A percentile compares a stretch with the other conserved stretches of the same genome.
These are phyloP conservation scores for Pseudomassariella vexata DNA, from an alignment of 2,329 filamentous ascomycete genomes.

Conservation along the genomic window DNA sequence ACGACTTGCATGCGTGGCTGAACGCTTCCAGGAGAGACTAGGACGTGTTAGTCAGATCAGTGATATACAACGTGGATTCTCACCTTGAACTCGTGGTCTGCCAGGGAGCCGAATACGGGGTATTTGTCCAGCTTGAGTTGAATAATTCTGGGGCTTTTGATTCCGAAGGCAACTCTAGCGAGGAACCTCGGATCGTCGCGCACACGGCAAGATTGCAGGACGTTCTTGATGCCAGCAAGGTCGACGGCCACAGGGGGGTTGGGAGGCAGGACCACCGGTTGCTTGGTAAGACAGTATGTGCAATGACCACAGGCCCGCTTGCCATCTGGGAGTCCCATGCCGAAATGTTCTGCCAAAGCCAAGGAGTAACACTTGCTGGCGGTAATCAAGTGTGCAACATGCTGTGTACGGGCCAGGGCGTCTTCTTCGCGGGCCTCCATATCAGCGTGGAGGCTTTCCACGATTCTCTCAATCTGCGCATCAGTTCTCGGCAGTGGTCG, in stretches of 20 bases:
- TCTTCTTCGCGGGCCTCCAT: conserved; percentile 48
- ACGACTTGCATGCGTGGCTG: conserved; percentile 1
- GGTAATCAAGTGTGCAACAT: conserved; percentile 50
- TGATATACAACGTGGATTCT: conserved; percentile 13
- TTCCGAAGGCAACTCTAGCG: conserved; percentile 56
- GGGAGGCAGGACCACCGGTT: conserved; percentile 30
- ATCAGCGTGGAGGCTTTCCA: conserved; percentile 40
- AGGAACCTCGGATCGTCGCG: conserved; percentile 55
- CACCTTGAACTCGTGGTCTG: conserved; percentile 47
- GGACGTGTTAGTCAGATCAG: conserved; percentile 5
- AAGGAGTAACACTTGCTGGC: conserved; percentile 43
- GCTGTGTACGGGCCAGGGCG: conserved; percentile 41
- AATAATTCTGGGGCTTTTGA: conserved; percentile 49
- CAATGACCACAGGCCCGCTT: conserved; percentile 48
- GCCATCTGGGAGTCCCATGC: conserved; percentile 40
- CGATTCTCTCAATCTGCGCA: conserved; percentile 36
- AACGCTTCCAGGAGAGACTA: conserved; percentile 12
- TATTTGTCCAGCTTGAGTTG: conserved; percentile 39
- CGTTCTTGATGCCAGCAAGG: conserved; percentile 27
- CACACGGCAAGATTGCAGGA: conserved; percentile 37
- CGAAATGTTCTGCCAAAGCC: conserved; percentile 50
- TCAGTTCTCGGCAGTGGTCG: conserved; percentile 36
- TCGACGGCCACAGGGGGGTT: conserved; percentile 33
- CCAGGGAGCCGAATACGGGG: conserved; percentile 45
- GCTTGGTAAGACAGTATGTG: conserved; percentile 38